Evolutionary conservation across 441 rosid genomes (phyloP).

Genomic region (Populus hybrid): DNA sequence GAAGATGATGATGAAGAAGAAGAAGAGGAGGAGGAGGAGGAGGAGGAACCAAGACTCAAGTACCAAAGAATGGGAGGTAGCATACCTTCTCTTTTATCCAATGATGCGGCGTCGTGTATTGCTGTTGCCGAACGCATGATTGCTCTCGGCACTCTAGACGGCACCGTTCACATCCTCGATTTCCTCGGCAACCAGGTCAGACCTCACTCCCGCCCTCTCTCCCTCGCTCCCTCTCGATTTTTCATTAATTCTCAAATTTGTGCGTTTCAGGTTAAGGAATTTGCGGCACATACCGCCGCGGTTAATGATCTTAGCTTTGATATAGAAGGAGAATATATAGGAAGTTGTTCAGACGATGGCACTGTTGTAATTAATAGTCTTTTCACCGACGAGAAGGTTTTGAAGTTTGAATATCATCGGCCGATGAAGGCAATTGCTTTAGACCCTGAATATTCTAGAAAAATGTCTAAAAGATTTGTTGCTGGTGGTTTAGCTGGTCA

Average conservation of each 20-base stretch:
- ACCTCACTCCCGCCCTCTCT: neutral
- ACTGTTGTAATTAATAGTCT: slow-evolving; percentile 88
- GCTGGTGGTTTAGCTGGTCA: slow-evolving; percentile 99
- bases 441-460: slow-evolving; percentile 85
- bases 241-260: neutral
- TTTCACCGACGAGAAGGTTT: slow-evolving; percentile 75
- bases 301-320: slow-evolving; percentile 98
- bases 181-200: slow-evolving; percentile 91
- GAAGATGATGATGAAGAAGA: slow-evolving; percentile 26
- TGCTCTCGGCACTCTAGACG: slow-evolving; percentile 92
- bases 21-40: slow-evolving; percentile 60
- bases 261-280: slow-evolving; percentile 70
- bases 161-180: slow-evolving; percentile 91
- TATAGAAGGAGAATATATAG: slow-evolving; percentile 85
- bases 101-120: slow-evolving; percentile 89
- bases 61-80: slow-evolving; percentile 98
- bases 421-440: slow-evolving; percentile 96
- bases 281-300: slow-evolving; percentile 69
- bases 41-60: slow-evolving; percentile 94
- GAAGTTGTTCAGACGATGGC: slow-evolving; percentile 99
- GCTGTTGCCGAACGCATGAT: slow-evolving; percentile 94
- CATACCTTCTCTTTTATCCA: slow-evolving; percentile 71
- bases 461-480: slow-evolving; percentile 71
- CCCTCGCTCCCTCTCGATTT: neutral
- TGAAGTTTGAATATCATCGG: slow-evolving; percentile 93